Percentiles rank a stretch among this genome's conserved stretches.
Evolutionary conservation across 495 filamentous ascomycete species (phyloP).

Genomic region (Penicillium soppii): DNA sequence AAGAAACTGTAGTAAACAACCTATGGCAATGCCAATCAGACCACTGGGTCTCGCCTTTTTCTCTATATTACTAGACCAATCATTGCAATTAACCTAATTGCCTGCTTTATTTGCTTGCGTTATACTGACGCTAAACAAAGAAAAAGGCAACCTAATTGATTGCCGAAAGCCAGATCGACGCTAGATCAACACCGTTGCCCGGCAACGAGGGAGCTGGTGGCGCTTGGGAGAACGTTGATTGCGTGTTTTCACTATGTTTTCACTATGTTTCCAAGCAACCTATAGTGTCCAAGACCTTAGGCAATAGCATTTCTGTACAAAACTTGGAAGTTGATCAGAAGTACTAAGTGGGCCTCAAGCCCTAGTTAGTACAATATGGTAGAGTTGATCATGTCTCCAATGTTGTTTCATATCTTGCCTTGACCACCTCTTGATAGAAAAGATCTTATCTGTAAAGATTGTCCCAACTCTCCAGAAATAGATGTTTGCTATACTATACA

Average conservation of each 20-base stretch:
- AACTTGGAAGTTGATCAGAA: no score
- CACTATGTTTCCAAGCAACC: background rate
- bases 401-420: no score
- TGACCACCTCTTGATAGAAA: no score
- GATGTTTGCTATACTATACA: no score
- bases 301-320: background rate
- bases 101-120: slow-evolving; percentile 1
- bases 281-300: background rate
- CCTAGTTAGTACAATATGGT: no score
- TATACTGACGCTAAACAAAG: slow-evolving; percentile 17
- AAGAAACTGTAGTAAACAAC: slow-evolving; percentile 1
- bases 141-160: slow-evolving; percentile 16
- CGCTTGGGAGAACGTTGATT: background rate
- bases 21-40: background rate
- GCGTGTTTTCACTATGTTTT: background rate
- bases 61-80: slow-evolving; percentile 5
- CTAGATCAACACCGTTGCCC: background rate
- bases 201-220: background rate
- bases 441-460: no score
- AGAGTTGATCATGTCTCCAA: no score
- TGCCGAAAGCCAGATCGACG: slow-evolving; percentile 11
- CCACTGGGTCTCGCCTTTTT: background rate
- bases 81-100: background rate
- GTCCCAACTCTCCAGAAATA: no score
- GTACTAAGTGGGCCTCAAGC: no score